Evolutionary conservation across 164 flowering plant species (phyloP).

Genomic region (Paratinospora sagittata): DNA sequence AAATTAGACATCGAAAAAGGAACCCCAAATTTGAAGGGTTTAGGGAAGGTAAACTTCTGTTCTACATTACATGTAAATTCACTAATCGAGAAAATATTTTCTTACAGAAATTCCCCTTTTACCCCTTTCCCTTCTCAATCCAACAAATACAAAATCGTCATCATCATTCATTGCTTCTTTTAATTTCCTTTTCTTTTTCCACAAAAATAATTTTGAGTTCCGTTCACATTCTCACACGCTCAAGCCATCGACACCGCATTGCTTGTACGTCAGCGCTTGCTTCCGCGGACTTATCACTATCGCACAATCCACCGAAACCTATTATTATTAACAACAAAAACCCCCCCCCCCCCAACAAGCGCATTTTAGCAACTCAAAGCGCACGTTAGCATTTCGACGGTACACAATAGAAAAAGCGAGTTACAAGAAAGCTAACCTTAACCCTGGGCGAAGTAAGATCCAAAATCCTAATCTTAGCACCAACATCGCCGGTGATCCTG

Average conservation of each 20-base stretch:
- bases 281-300: conserved; percentile 86
- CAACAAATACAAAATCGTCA: no score
- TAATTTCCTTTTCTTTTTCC: no score
- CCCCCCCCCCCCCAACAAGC: neutral
- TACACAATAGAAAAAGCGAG: conserved; percentile 15
- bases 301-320: conserved; percentile 90
- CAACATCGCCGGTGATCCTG: conserved; percentile 69
- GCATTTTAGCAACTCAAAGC: neutral
- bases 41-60: no score
- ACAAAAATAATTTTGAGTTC: no score
- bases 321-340: no score
- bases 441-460: conserved; percentile 78
- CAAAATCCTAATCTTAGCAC: conserved; percentile 83
- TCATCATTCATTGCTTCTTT: no score
- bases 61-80: no score
- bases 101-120: no score
- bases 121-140: no score
- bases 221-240: conserved; percentile 37
- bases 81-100: no score
- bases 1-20: no score
- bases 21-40: no score
- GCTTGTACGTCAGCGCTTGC: conserved; percentile 81
- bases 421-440: conserved; percentile 41
- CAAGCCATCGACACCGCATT: conserved; percentile 92
- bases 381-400: neutral